Base-by-base conservation (phyloP, 768 basidiomycete genomes). In the Cystobasidiopsis lactophilus region DNA sequence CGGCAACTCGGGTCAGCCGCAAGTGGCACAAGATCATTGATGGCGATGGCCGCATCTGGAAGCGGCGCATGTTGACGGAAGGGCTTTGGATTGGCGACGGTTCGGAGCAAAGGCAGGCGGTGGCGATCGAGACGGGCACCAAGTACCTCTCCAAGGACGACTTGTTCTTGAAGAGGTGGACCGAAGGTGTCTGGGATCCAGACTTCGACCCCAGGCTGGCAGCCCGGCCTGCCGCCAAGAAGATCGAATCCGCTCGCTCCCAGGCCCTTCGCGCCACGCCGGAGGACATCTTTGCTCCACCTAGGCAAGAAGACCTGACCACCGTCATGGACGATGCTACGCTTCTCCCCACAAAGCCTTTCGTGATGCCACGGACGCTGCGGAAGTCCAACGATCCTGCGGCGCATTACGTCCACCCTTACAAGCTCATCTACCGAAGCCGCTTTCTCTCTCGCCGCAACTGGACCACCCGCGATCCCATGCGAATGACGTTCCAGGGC, bases 381-480 rank as follows among this genome's bases (percentile, higher is more conserved):
- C 19, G 19, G n/a, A 44, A 44, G 41, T 7, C 7, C 41, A 7
- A 21, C 13, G 26, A 14, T 9, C 31, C 27, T 4, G 44, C 35
- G 16, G 11, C 24, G 5, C 49, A 61, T 46, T 41, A 31, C 13
- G 77, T 83, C 23, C 83, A 88, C 60, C 86, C 86, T 0, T 86
- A 78, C 69, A 93, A 95, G 66, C 75, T 81, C 48, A 75, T 95
- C 11, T 93, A 93, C 75, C 85, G 89, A 66, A 84, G 85, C 1
- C 77, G 89, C 30, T 77, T 79, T 61, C 74, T 83, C 38, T 80
- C 82, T 16, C 75, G 78, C 10, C 77, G 76, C 23, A 78, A 79
- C 39, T 91, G 88, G 85, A 49, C 74, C 82, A 16, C 73, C 73
- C 47, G 77, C 78, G 72, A 77, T 53, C 83, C 79, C 14, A 80